Evolutionary conservation across 1,284 basidiomycete species (phyloP).

Genomic region (Ustilago lituana): DNA sequence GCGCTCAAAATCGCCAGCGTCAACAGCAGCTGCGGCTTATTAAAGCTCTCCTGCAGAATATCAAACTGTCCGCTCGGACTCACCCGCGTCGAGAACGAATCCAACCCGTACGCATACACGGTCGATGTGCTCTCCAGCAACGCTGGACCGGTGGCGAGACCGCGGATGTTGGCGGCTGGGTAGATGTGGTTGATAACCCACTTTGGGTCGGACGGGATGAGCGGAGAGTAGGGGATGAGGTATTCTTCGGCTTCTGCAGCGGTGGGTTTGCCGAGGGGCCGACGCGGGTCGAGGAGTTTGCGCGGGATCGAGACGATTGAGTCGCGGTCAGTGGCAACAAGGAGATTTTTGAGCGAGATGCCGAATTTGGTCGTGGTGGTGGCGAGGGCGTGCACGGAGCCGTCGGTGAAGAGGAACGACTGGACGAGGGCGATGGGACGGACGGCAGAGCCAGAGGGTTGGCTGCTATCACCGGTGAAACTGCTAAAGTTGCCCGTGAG

Average conservation of each 20-base stretch:
- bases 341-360: constrained; percentile 84
- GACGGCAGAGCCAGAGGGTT: background rate
- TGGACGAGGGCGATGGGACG: constrained; percentile 72
- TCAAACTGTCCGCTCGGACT: constrained; percentile 92
- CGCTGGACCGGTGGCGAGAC: constrained; percentile 77
- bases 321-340: constrained; percentile 83
- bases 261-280: constrained; percentile 80
- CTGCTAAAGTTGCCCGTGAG: constrained; percentile 42
- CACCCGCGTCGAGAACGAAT: constrained; percentile 84
- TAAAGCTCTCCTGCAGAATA: constrained; percentile 78
- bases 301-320: constrained; percentile 81
- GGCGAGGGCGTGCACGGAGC: constrained; percentile 74
- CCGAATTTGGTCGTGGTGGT: constrained; percentile 81
- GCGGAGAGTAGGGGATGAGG: constrained; percentile 83
- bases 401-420: constrained; percentile 76
- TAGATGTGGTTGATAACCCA: constrained; percentile 82
- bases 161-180: constrained; percentile 69
- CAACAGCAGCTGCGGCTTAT: constrained; percentile 88
- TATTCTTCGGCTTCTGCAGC: constrained; percentile 83
- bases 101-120: constrained; percentile 85
- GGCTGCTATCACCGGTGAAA: constrained; percentile 37
- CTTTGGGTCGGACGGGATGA: constrained; percentile 78
- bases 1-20: constrained; percentile 79
- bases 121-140: constrained; percentile 90
- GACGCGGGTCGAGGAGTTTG: constrained; percentile 81